These are phyloP conservation scores for Fusarium staphyleae DNA, from an alignment of 2,329 filamentous ascomycete species.

Conservation along the genomic window DNA sequence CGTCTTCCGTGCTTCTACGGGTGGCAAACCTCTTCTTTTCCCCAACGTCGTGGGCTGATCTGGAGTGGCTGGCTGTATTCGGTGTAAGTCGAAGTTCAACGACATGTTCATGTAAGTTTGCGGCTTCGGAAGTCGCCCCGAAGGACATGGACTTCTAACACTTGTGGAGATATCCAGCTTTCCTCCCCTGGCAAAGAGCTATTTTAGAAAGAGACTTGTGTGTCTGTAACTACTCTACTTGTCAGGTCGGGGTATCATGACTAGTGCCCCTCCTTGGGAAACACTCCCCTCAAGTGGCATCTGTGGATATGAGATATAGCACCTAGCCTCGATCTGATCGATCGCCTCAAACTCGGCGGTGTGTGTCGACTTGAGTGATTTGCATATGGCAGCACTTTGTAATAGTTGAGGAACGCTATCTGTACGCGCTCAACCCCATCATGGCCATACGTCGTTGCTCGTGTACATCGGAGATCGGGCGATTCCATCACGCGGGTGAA, in stretches of 20 bases:
- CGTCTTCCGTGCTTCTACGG: constrained; percentile 3
- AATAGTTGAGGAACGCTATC: constrained; percentile 15
- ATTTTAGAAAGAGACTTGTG: constrained; percentile 11
- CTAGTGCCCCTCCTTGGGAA: constrained; percentile 3
- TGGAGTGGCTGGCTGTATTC: constrained; percentile 12
- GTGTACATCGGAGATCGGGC: constrained; percentile 15
- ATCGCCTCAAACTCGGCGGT: constrained; percentile 17
- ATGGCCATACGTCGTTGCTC: not conserved
- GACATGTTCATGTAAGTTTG: constrained; percentile 1
- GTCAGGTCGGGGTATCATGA: not conserved
- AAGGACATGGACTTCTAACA: constrained; percentile 10
- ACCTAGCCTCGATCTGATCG: constrained; percentile 16
- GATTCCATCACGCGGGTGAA: constrained; percentile 24
- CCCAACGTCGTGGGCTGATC: constrained; percentile 21
- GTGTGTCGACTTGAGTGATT: constrained; percentile 28
- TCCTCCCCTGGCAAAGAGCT: constrained; percentile 3
- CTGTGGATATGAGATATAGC: constrained; percentile 23
- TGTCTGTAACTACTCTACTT: too few relatives aligned
- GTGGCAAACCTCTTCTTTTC: constrained; percentile 8
- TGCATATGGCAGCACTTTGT: constrained; percentile 15
- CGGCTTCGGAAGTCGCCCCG: constrained; percentile 12
- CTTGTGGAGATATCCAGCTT: constrained; percentile 23
- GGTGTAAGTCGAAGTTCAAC: constrained; percentile 16
- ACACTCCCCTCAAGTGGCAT: constrained; percentile 1
- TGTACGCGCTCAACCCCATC: constrained; percentile 5